Evolutionary conservation across 2,329 filamentous ascomycete species (phyloP).

Genomic region (Colletotrichum siamense): DNA sequence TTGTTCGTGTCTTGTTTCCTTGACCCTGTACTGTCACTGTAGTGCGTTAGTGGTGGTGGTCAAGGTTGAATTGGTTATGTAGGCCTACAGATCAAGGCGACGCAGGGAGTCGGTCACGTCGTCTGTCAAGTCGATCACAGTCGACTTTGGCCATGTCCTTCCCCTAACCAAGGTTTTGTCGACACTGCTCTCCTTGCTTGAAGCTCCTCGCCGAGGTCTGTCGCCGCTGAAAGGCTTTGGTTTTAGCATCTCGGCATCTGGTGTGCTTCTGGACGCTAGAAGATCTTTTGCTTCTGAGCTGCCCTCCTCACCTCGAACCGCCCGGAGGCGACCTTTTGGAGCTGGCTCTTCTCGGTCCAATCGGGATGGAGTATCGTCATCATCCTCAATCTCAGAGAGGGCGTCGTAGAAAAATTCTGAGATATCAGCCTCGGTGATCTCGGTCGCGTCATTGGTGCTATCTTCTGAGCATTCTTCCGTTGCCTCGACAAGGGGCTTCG

Average conservation of each 20-base stretch:
- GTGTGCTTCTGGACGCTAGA: background rate
- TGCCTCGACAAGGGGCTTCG: background rate
- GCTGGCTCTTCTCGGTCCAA: background rate
- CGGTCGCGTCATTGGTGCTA: background rate
- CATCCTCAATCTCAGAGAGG: background rate
- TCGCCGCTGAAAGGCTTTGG: background rate
- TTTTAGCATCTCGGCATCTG: background rate
- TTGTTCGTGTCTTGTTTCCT: background rate
- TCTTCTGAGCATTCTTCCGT: background rate
- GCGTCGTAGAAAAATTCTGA: slow-evolving; percentile 13
- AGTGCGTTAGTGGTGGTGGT: background rate
- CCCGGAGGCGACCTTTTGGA: background rate
- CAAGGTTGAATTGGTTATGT: background rate
- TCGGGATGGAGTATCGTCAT: background rate
- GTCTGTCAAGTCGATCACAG: background rate
- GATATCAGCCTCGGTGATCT: slow-evolving; percentile 18
- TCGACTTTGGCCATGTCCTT: background rate
- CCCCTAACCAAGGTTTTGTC: background rate
- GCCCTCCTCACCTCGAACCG: background rate
- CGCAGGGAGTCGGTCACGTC: slow-evolving; percentile 5
- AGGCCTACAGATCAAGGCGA: slow-evolving; percentile 6
- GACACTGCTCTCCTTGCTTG: background rate
- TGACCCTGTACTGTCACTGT: background rate
- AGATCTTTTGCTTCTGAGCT: background rate
- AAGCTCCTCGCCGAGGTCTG: background rate